phyloP scores from a whole-genome alignment of 768 basidiomycete genomes.

The Pleurotus platypus region DNA sequence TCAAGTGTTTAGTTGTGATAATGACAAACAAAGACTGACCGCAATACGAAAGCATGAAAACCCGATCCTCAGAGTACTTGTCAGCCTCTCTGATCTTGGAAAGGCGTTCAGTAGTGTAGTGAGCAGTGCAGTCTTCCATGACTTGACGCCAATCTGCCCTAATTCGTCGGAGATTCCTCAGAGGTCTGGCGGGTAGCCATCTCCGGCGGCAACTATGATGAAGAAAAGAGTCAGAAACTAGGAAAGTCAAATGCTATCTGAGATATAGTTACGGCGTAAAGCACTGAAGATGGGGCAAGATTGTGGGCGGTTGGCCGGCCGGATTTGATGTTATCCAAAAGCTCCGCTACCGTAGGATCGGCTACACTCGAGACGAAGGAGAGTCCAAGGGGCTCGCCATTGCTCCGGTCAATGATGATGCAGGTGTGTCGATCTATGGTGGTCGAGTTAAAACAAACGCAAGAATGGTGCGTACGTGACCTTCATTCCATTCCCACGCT shows the following conservation, averaged over 20 bases:
- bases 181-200: neutral
- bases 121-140: neutral
- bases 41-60: neutral
- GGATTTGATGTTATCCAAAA: neutral
- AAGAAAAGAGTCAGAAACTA: neutral
- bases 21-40: neutral
- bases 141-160: neutral
- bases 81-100: neutral
- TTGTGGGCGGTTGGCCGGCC: neutral
- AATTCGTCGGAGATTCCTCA: neutral
- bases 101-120: neutral
- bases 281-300: neutral
- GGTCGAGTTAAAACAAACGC: neutral
- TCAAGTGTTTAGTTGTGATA: neutral
- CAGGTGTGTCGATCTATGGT: neutral
- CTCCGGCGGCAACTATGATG: neutral
- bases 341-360: neutral
- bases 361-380: neutral
- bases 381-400: neutral
- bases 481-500: too few species aligned
- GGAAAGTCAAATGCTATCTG: neutral
- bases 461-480: too few species aligned
- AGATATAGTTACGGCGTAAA: neutral
- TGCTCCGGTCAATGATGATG: neutral
- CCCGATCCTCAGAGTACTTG: neutral